Base-by-base conservation (phyloP, 1,284 basidiomycete genomes). In the Heliocybe sulcata region DNA sequence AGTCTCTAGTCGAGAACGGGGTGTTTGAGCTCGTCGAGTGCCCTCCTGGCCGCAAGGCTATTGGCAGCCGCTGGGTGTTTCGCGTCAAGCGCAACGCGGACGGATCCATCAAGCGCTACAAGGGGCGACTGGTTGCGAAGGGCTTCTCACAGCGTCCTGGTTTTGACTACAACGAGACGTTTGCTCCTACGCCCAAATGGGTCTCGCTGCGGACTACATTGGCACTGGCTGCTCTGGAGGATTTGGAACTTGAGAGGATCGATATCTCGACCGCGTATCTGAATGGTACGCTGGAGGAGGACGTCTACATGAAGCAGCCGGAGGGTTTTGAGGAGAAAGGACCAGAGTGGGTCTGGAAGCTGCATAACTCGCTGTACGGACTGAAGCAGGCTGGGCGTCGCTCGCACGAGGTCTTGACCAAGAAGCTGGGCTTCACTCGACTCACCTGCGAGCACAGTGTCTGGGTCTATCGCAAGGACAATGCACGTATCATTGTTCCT, bases 101-200 rank as follows among this genome's bases (percentile, higher is more conserved):
- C 49, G 71, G 73, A 0, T 56, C 63, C 2, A 52, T 70, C n/a
- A 57, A 62, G 26, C 60, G 65, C 19, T 66, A 65, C 63, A 75
- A 74, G 55, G 71, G 66, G 0, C 54, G 73, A 1, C 62, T 76
- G 1, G 71, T 72, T 4, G 74, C 73, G 0, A 69, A 72, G 47
- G 77, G 76, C 1, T 80, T 72, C 58, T 35, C 33, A 19, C 77
- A 81, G 57, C 52, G 59, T 3, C 65, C 67, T 47, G 73, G 77
- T 1, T 56, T 73, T 27, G 72, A 80, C 60, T 79, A 68, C 58
- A 60, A 63, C 14, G 62, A 77, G 52, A 72, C 69, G 4, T 76
- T 72, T 57, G 64, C 74, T 1, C 72, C 73, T 16, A 70, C 69
- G 0, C 64, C 67, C 11, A 58, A 63, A 26, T 65, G 65, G 51